A percentile compares a stretch with the other conserved stretches of the same genome.
phyloP scores from a whole-genome alignment of 257 asterid genomes.

The Henckelia pumila region DNA sequence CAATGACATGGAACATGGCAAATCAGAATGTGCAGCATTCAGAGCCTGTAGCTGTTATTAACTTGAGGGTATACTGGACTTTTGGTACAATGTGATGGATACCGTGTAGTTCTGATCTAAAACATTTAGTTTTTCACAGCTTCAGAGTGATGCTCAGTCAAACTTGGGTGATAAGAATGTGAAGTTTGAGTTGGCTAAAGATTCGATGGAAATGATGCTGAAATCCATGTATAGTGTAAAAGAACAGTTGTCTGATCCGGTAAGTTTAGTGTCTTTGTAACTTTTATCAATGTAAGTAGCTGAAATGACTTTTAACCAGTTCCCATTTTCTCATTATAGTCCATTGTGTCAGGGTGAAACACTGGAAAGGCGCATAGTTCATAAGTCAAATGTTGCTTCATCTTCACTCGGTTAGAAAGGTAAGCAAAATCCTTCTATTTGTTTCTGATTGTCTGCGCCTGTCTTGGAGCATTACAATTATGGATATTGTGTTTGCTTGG shows the following conservation, averaged over 20 bases:
- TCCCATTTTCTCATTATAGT: conserved; percentile 4
- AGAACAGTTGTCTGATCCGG: conserved; percentile 42
- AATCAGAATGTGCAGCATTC: too few relatives aligned
- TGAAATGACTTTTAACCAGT: conserved; percentile 3
- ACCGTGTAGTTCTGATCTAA: conserved; percentile 16
- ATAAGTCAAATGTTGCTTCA: conserved; percentile 25
- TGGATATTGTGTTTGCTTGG: not conserved
- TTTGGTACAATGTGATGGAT: not conserved
- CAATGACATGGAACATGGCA: conserved; percentile 48
- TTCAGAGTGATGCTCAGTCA: conserved; percentile 36
- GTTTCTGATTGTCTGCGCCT: conserved; percentile 12
- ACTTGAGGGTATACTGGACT: conserved; percentile 34
- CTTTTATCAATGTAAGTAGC: conserved; percentile 3
- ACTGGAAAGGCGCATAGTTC: conserved; percentile 14
- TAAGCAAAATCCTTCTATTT: not conserved
- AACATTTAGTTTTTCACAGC: conserved; percentile 32
- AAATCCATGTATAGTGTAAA: conserved; percentile 52
- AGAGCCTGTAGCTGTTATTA: conserved; percentile 43
- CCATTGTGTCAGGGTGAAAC: conserved; percentile 38
- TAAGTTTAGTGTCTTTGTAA: conserved; percentile 26
- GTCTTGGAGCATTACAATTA: not conserved
- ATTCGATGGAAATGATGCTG: conserved; percentile 59
- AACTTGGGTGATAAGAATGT: conserved; percentile 34
- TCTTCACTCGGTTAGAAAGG: conserved; percentile 24
- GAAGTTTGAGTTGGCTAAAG: conserved; percentile 53